These are phyloP conservation scores for Sporothrix brunneoviolacea DNA, from an alignment of 2,329 filamentous ascomycete species.

Conservation along the genomic window DNA sequence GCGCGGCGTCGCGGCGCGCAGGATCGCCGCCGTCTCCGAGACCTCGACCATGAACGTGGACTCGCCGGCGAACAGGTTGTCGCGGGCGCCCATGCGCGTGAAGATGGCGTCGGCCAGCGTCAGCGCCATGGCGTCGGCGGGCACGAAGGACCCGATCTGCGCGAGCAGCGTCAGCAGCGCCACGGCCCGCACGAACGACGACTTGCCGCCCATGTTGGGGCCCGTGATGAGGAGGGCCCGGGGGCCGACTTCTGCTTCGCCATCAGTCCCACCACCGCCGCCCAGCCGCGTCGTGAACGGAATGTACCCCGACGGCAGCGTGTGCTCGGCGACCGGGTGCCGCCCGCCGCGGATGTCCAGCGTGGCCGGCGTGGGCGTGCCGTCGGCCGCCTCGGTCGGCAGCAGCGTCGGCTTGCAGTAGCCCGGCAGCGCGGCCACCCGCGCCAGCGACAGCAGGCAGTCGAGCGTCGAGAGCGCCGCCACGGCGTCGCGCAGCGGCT, in stretches of 20 bases:
- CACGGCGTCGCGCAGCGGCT: slow-evolving; percentile 81
- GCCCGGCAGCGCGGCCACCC: slow-evolving; percentile 76
- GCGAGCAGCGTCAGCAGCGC: slow-evolving; percentile 90
- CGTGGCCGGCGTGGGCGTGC: slow-evolving; percentile 31
- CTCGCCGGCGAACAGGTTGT: slow-evolving; percentile 93
- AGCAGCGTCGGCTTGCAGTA: slow-evolving; percentile 72
- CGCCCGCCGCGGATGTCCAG: slow-evolving; percentile 70
- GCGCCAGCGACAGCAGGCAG: slow-evolving; percentile 79
- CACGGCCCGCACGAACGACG: slow-evolving; percentile 89
- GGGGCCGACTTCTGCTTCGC: slow-evolving; percentile 24
- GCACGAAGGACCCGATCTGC: slow-evolving; percentile 91
- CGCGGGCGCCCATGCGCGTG: slow-evolving; percentile 91
- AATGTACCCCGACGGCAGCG: slow-evolving; percentile 79
- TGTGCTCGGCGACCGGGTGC: slow-evolving; percentile 93
- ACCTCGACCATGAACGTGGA: slow-evolving; percentile 98
- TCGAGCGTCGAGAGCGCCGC: slow-evolving; percentile 81
- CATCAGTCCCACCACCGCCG: slow-evolving; percentile 38
- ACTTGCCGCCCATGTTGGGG: slow-evolving; percentile 98
- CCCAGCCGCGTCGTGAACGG: slow-evolving; percentile 76
- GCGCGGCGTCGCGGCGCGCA: slow-evolving; percentile 79
- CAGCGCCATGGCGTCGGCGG: slow-evolving; percentile 64
- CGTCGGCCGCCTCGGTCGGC: slow-evolving; percentile 44
- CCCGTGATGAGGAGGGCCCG: slow-evolving; percentile 80
- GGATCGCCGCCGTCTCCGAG: slow-evolving; percentile 82
- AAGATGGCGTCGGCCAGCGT: slow-evolving; percentile 87